These are phyloP conservation scores for Ceratobasidium sp. DNA, from an alignment of 1,284 basidiomycete species.

Conservation along the genomic window DNA sequence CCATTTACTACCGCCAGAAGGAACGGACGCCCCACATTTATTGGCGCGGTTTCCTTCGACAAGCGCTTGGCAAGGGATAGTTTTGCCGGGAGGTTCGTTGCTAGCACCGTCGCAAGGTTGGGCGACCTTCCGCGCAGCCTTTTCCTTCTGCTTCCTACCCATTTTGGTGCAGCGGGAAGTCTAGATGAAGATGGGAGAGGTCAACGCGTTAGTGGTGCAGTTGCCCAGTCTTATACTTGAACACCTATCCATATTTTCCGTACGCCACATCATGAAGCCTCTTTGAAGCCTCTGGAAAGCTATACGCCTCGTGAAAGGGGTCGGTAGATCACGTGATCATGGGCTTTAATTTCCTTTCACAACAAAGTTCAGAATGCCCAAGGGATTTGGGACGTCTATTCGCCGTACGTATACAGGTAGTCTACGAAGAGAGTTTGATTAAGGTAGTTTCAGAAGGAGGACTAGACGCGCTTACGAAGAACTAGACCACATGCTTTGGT, in stretches of 20 bases:
- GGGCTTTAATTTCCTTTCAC: neutral
- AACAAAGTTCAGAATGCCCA: conserved; percentile 5
- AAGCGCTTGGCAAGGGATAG: neutral
- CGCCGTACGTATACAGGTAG: neutral
- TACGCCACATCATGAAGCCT: neutral
- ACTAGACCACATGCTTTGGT: conserved; percentile 18
- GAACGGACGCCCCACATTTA: neutral
- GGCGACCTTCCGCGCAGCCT: neutral
- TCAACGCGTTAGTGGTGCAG: neutral
- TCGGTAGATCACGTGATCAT: neutral
- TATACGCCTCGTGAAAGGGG: neutral
- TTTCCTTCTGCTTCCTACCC: conserved; percentile 14
- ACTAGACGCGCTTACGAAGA: conserved; percentile 2
- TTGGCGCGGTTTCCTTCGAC: neutral
- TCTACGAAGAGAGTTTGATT: neutral
- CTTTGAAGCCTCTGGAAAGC: neutral
- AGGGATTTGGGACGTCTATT: conserved; percentile 11
- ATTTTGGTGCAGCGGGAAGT: neutral
- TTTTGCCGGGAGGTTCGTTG: neutral
- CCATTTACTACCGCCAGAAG: neutral
- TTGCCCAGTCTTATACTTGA: too few relatives aligned
- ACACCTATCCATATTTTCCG: neutral
- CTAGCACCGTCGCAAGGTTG: neutral
- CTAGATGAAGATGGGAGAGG: neutral
- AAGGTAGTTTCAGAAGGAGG: neutral